phyloP scores from a whole-genome alignment of 257 asterid species.

The Nicotiana undulata region DNA sequence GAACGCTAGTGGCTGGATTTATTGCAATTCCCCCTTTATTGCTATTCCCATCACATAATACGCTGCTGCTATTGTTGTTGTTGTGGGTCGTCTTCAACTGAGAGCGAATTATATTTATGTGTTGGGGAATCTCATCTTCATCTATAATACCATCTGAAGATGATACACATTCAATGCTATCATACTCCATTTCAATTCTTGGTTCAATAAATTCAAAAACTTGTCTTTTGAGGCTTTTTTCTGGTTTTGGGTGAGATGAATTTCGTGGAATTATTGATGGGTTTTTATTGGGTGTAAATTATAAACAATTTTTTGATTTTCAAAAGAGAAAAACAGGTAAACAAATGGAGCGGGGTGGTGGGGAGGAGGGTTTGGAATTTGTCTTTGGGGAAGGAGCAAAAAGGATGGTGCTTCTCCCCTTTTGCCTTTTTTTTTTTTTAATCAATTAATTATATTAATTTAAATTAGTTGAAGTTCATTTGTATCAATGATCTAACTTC shows the following conservation, averaged over 20 bases:
- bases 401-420: neutral
- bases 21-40: neutral
- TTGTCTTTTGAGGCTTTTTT: neutral
- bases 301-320: neutral
- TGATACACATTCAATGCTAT: slow-evolving; percentile 52
- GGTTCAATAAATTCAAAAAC: neutral
- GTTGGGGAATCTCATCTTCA: slow-evolving; percentile 51
- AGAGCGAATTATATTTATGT: slow-evolving; percentile 23
- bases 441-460: neutral
- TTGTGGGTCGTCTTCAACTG: slow-evolving; percentile 36
- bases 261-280: neutral
- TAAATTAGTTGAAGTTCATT: neutral
- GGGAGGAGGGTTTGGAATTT: neutral
- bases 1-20: slow-evolving; percentile 23
- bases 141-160: slow-evolving; percentile 40
- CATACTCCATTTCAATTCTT: slow-evolving; percentile 36
- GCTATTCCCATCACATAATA: neutral
- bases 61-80: slow-evolving; percentile 14
- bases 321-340: neutral
- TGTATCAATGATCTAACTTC: neutral
- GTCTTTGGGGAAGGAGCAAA: neutral
- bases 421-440: neutral
- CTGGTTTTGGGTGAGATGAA: neutral
- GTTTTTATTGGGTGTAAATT: neutral
- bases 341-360: slow-evolving; percentile 1